Base-by-base conservation (phyloP, 1,139 yeast genomes). In the Geotrichum candidum region DNA sequence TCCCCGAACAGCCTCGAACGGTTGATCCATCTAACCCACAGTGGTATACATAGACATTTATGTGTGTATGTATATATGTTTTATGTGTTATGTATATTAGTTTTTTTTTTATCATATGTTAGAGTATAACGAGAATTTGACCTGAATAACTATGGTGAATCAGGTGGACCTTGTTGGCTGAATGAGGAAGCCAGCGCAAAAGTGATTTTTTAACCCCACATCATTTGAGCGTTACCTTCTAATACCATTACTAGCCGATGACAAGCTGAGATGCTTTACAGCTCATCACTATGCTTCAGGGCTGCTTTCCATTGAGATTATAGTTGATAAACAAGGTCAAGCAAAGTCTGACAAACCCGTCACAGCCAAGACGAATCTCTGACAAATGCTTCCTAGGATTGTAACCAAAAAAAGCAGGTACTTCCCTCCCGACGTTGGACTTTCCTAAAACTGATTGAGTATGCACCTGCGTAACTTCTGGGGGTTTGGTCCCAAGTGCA, bases 21-120 rank as follows among this genome's bases (percentile, higher is more conserved):
- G 56, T 57, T 7, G 54, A 57, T 38, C 56, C 56, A 18, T 35
- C 46, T n/a, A 53, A 60, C 50, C 62, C 62, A 1, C 31, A 35
- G 15, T 60, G 62, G 62, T 56, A 60, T 22, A 51, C 60, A 25
- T 57, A 45, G 23, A 3, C 18, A 13, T n/a, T 1, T 41, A n/a
- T 41, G 7, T 41, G n/a, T 15, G n/a, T 15, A 4, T 41, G 15
- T 41, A 4, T 15, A 13, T 15, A 22, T 41, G 7, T 41, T 41
- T n/a, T 15, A 15, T 13, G 18, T 15, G 15, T 41, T 41, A 15
- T 15, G 46, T 41, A 41, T 13, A 15, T 18, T 18, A 15, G n/a
- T 70, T 54, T 63, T 76, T 63, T 76, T 73, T 45, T 66, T 68
- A 33, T 76, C 74, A 60, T 75, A 27, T 27, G 31, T 27, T 27